A percentile compares a stretch with the other conserved stretches of the same genome.
Evolutionary conservation across 2,329 filamentous ascomycete genomes (phyloP).

Genomic region (Zarea fungicola): DNA sequence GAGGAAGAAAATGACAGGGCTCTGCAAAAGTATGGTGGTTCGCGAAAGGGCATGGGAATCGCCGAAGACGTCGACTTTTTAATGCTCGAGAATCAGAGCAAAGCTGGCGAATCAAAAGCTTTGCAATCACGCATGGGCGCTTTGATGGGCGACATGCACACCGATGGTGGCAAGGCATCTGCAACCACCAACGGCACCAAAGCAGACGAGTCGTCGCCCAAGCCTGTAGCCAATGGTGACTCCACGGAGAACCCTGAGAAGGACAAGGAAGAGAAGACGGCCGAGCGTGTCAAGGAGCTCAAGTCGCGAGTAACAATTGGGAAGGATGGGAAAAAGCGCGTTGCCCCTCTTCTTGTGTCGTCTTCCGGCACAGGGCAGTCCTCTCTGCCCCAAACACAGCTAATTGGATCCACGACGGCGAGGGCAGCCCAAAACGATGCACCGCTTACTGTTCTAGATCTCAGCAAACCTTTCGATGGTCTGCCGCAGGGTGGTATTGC

Average conservation of each 20-base stretch:
- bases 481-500: slow-evolving; percentile 84
- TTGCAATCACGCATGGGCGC: slow-evolving; percentile 96
- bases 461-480: slow-evolving; percentile 91
- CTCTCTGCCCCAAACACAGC: slow-evolving; percentile 80
- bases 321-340: slow-evolving; percentile 94
- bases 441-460: slow-evolving; percentile 77
- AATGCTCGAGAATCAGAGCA: slow-evolving; percentile 83
- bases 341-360: slow-evolving; percentile 86
- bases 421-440: slow-evolving; percentile 62
- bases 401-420: slow-evolving; percentile 65
- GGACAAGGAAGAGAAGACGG: slow-evolving; percentile 46
- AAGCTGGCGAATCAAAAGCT: slow-evolving; percentile 80
- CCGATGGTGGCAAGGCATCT: slow-evolving; percentile 49
- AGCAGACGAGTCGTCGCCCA: slow-evolving; percentile 27
- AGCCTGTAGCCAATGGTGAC: slow-evolving; percentile 35
- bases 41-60: slow-evolving; percentile 82
- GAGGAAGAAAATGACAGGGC: slow-evolving; percentile 88
- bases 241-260: slow-evolving; percentile 32
- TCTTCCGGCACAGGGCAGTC: slow-evolving; percentile 83
- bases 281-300: slow-evolving; percentile 53
- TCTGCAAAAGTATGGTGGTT: slow-evolving; percentile 85
- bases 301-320: slow-evolving; percentile 92
- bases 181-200: slow-evolving; percentile 46
- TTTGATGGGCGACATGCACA: slow-evolving; percentile 81
- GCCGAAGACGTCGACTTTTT: slow-evolving; percentile 88